Percentiles rank a stretch among this genome's conserved stretches.
Conservation (phyloP, 805 yeast genomes). For the Lipomyces mesembrius region DNA sequence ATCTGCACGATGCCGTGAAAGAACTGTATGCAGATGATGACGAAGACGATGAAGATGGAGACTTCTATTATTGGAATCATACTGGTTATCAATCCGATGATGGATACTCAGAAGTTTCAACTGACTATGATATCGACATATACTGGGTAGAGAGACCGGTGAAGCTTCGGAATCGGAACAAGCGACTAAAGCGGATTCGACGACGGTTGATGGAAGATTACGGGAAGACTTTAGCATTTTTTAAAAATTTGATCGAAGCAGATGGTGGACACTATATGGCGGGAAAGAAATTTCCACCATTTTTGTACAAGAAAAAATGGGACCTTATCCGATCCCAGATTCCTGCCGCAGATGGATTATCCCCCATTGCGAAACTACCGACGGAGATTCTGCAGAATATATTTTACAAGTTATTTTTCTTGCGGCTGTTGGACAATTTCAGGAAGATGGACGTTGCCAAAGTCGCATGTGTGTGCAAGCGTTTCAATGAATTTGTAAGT, state of each 20-base stretch:
- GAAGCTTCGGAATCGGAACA: slow-evolving; percentile 16
- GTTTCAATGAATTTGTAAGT: slow-evolving; percentile 1
- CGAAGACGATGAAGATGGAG: neutral
- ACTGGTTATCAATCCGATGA: neutral
- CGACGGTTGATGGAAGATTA: slow-evolving; percentile 18
- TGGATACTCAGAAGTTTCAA: slow-evolving; percentile 16
- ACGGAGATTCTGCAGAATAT: slow-evolving; percentile 23
- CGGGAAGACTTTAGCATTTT: slow-evolving; percentile 4
- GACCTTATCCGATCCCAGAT: slow-evolving; percentile 23
- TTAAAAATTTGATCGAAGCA: neutral
- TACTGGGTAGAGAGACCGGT: slow-evolving; percentile 21
- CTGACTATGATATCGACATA: slow-evolving; percentile 28
- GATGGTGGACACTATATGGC: neutral
- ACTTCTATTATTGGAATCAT: neutral
- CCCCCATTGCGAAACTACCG: slow-evolving; percentile 22
- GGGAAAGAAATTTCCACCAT: slow-evolving; percentile 13
- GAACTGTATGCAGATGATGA: neutral
- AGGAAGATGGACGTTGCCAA: slow-evolving; percentile 21
- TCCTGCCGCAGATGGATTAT: slow-evolving; percentile 28
- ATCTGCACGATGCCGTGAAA: neutral
- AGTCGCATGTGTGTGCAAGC: slow-evolving; percentile 17
- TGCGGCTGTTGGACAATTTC: slow-evolving; percentile 14
- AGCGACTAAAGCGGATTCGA: slow-evolving; percentile 20
- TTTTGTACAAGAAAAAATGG: slow-evolving; percentile 24
- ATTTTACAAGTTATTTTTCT: slow-evolving; percentile 20